Percentiles rank a stretch among this genome's conserved stretches.
phyloP scores from a whole-genome alignment of 768 basidiomycete species.

The Suillus luteus region DNA sequence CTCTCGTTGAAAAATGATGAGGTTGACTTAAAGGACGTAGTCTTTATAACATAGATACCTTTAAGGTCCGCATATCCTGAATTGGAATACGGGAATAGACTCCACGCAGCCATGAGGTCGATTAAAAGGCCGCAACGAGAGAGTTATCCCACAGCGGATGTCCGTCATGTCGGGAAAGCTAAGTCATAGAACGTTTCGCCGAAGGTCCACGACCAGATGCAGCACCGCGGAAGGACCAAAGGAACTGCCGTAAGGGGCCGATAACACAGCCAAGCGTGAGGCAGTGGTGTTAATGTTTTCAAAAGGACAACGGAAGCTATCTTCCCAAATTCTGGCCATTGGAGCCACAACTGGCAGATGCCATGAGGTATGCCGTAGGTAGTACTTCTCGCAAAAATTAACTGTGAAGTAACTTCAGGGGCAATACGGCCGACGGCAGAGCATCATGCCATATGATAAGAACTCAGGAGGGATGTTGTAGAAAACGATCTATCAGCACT shows the following conservation, averaged over 20 bases:
- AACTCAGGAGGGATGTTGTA: neutral
- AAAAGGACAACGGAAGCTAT: constrained; percentile 9
- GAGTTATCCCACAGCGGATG: constrained; percentile 1
- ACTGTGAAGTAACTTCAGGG: constrained; percentile 9
- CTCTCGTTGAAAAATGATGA: neutral
- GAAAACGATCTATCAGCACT: constrained; percentile 2
- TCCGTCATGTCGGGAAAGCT: constrained; percentile 5
- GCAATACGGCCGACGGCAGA: constrained; percentile 3
- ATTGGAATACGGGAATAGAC: constrained; percentile 7
- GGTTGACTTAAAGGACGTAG: constrained; percentile 19
- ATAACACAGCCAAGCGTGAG: constrained; percentile 3
- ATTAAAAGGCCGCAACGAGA: constrained; percentile 1
- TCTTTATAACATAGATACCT: constrained; percentile 5
- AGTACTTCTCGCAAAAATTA: constrained; percentile 6
- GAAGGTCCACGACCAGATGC: neutral
- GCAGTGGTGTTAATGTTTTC: constrained; percentile 8
- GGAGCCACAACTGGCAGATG: constrained; percentile 8
- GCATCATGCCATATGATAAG: constrained; percentile 7
- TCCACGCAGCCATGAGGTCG: constrained; percentile 3
- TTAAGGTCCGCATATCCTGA: constrained; percentile 8
- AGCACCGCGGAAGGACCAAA: constrained; percentile 7
- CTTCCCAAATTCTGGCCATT: constrained; percentile 6
- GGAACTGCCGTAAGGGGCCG: neutral
- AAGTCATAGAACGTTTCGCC: constrained; percentile 6
- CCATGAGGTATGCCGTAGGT: constrained; percentile 9